Conservation (phyloP, 106 monocot species). For the Vanilla planifolia region DNA sequence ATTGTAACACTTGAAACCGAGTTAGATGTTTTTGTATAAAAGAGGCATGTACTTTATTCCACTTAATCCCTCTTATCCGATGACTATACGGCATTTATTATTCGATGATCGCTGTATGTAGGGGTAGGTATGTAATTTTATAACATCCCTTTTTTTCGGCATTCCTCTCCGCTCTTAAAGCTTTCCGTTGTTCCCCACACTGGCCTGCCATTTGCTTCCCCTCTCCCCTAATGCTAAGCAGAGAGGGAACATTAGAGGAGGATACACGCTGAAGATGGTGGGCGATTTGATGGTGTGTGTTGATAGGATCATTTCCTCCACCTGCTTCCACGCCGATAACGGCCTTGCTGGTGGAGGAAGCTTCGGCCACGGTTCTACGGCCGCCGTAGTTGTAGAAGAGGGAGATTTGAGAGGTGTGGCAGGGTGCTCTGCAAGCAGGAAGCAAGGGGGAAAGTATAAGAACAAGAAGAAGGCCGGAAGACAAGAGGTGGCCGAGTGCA, state of each 20-base stretch:
- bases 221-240: neutral
- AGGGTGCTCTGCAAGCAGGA: conserved; percentile 17
- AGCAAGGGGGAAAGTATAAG: neutral
- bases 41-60: too few relatives aligned
- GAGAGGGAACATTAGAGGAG: neutral
- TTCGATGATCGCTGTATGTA: too few relatives aligned
- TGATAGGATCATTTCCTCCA: conserved; percentile 54
- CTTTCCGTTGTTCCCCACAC: neutral
- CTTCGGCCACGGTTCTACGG: conserved; percentile 10
- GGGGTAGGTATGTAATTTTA: conserved; percentile 2
- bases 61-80: too few relatives aligned
- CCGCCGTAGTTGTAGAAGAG: conserved; percentile 1
- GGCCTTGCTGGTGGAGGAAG: conserved; percentile 10
- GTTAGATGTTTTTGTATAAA: too few relatives aligned
- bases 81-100: too few relatives aligned
- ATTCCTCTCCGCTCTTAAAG: neutral
- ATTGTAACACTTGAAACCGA: too few relatives aligned
- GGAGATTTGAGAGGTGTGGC: conserved; percentile 14
- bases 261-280: conserved; percentile 42
- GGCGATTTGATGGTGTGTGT: conserved; percentile 74
- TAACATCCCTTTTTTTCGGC: neutral
- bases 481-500: conserved; percentile 17
- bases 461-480: conserved; percentile 20
- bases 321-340: conserved; percentile 33
- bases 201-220: neutral